Evolutionary conservation across 2,329 filamentous ascomycete species (phyloP).

Genomic region (Aciculosporium take): DNA sequence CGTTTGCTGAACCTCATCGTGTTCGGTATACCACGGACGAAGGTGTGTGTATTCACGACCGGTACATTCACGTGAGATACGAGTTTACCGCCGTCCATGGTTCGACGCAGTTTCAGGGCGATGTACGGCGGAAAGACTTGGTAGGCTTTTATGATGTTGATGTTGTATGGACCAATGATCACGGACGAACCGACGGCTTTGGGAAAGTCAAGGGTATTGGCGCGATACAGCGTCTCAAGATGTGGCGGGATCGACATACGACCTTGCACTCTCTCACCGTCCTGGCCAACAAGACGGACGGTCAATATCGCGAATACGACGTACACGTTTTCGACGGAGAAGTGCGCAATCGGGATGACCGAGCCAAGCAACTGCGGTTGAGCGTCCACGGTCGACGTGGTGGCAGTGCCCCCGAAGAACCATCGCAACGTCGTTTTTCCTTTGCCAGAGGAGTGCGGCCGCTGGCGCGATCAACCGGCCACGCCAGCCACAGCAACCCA

Average conservation of each 20-base stretch:
- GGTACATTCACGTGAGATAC: slow-evolving; percentile 33
- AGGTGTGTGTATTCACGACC: slow-evolving; percentile 33
- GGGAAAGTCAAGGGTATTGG: slow-evolving; percentile 36
- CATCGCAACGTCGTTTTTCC: slow-evolving; percentile 26
- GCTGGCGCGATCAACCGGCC: slow-evolving; percentile 19
- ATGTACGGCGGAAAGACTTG: slow-evolving; percentile 32
- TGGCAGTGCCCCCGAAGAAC: slow-evolving; percentile 25
- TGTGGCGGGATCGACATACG: slow-evolving; percentile 35
- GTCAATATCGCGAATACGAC: slow-evolving; percentile 33
- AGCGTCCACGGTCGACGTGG: slow-evolving; percentile 25
- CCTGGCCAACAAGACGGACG: slow-evolving; percentile 31
- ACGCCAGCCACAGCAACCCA: slow-evolving; percentile 8
- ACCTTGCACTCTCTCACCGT: slow-evolving; percentile 33
- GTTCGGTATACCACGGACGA: slow-evolving; percentile 33
- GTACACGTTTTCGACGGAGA: slow-evolving; percentile 34
- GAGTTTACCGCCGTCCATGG: slow-evolving; percentile 35
- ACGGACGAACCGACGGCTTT: slow-evolving; percentile 34
- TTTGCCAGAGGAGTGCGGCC: slow-evolving; percentile 29
- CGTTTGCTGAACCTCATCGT: slow-evolving; percentile 33
- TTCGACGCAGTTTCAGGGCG: slow-evolving; percentile 34
- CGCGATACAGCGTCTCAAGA: slow-evolving; percentile 36
- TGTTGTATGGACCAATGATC: slow-evolving; percentile 36
- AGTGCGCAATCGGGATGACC: slow-evolving; percentile 30
- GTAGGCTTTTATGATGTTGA: slow-evolving; percentile 38
- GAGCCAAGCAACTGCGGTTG: slow-evolving; percentile 30